phyloP scores from a whole-genome alignment of 2,329 filamentous ascomycete genomes.

The Pseudopithomyces maydicus region DNA sequence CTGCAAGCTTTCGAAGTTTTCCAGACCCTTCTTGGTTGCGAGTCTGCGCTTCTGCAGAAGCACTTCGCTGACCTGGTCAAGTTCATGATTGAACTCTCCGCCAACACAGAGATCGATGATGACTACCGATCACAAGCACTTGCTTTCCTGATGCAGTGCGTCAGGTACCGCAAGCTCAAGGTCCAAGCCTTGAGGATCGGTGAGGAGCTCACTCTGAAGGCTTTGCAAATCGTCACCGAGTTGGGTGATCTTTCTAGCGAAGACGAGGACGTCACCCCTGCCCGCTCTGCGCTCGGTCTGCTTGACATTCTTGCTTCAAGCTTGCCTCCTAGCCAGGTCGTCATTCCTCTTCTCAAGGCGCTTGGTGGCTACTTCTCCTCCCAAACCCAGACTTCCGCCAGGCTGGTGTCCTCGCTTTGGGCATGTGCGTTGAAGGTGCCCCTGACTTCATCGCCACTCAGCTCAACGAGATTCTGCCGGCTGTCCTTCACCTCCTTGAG shows the following conservation, averaged over 20 bases:
- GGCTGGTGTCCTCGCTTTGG: conserved; percentile 88
- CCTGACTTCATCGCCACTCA: conserved; percentile 97
- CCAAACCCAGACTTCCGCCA: conserved; percentile 79
- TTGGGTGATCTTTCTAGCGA: conserved; percentile 73
- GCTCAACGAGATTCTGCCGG: conserved; percentile 81
- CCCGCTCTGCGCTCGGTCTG: conserved; percentile 81
- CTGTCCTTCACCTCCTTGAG: conserved; percentile 80
- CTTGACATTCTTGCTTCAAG: conserved; percentile 88
- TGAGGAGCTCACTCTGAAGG: conserved; percentile 83
- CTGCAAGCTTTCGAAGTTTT: conserved; percentile 95
- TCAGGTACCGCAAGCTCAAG: conserved; percentile 93
- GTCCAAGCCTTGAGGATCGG: conserved; percentile 89
- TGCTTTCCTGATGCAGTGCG: conserved; percentile 90
- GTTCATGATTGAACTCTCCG: conserved; percentile 90
- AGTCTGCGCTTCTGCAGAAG: conserved; percentile 78
- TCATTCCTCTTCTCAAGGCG: conserved; percentile 87
- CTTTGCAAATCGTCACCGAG: conserved; percentile 88
- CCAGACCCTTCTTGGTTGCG: conserved; percentile 90
- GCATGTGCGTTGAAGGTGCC: conserved; percentile 93
- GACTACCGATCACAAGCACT: conserved; percentile 89
- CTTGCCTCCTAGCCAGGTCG: conserved; percentile 89
- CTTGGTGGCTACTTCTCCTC: conserved; percentile 81
- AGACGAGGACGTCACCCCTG: conserved; percentile 85
- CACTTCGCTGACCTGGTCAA: conserved; percentile 89
- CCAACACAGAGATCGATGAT: conserved; percentile 77